Base-by-base conservation (phyloP, 163 green algal genomes). In the Scenedesmus sp. region DNA sequence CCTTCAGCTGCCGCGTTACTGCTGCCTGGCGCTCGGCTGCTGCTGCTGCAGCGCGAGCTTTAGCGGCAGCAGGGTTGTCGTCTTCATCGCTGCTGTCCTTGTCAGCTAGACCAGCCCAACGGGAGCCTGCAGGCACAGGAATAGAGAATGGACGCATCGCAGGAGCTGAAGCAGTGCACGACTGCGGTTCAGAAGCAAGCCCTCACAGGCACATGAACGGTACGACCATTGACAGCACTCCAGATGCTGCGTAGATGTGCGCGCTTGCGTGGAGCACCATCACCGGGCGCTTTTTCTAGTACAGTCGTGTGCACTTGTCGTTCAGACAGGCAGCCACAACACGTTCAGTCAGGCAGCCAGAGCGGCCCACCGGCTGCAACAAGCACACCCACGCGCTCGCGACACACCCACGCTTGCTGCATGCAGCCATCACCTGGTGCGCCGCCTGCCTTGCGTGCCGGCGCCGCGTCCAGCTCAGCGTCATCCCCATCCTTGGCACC, bases 1-100 rank as follows among this genome's bases (percentile, higher is more conserved):
- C n/a, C 68, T 91, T 93, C 59, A 94, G 88, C 78, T 94, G 78
- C 78, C 78, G 40, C 40, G 33, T 81, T 2, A 91, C 44, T 26
- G 78, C 87, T 49, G 46, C 49, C 37, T 78, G 42, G 35, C 78
- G 53, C 78, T 44, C 78, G 33, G 56, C 56, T 42, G 79, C 87
- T 43, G 79, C 87, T 40, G 49, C 76, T 18, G 56, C 78, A 18
- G 78, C 79, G 40, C 37, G 24, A 24, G 43, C 51, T n/a, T 70
- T 40, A 7, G 51, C 43, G 26, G 56, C 83, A 30, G 49, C 72
- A 49, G 72, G 46, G 30, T 68, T 22, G n/a, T 61, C 80, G 15
- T 61, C 80, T 15, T 61, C 80, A 40, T 61, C 80, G 46, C 46
- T 85, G 68, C 46, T 56, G 30, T 70, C 87, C 6, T 83, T 82